Evolutionary conservation across 805 yeast species (phyloP), one percentile per base, ranked within the genome.

Genomic region (Cyberlindnera xylosilytica): DNA sequence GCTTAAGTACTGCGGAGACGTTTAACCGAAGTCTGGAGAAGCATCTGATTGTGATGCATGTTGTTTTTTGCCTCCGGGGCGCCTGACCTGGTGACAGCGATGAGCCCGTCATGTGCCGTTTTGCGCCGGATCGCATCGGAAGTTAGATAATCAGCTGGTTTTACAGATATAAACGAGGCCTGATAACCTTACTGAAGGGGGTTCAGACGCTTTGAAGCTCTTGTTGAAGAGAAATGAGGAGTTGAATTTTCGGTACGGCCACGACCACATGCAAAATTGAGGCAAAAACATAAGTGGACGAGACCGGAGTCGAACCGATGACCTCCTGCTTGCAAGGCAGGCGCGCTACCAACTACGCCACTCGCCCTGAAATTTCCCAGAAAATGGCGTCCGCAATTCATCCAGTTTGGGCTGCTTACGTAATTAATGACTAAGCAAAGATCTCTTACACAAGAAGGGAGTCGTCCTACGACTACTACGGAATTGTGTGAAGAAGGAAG

Each of bases 261-360:
- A 26, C 29, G n/a, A 26, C 29, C n/a, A 26, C 12, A 26, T 8
- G 8, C n/a, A 19, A 18, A 8, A 19, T 7, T 6, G 13, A 6
- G 6, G 11, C 8, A 29, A 29, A 17, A 29, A 29, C 6, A 4
- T 6, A 17, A 35, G 45, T 72, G 77, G 78, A 73, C 78, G 76
- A 72, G 76, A 70, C 72, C 67, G 78, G 78, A 73, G 60, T 73
- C 76, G 78, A 73, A 73, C 78, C 76, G 66, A 64, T 71, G 79
- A 72, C 79, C 79, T 73, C 68, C 68, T 68, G 72, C 79, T 69
- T 73, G 78, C 78, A 72, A 73, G 73, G 77, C 73, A 70, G 66
- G 66, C 76, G 78, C 77, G 76, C 77, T 73, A 73, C 78, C 78
- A 72, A 71, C 78, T 73, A 68, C 76, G 77, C 78, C 74, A 73